A percentile compares a stretch with the other conserved stretches of the same genome.
Conservation (phyloP, 2,329 filamentous ascomycete genomes). For the Clathrospora elynae region DNA sequence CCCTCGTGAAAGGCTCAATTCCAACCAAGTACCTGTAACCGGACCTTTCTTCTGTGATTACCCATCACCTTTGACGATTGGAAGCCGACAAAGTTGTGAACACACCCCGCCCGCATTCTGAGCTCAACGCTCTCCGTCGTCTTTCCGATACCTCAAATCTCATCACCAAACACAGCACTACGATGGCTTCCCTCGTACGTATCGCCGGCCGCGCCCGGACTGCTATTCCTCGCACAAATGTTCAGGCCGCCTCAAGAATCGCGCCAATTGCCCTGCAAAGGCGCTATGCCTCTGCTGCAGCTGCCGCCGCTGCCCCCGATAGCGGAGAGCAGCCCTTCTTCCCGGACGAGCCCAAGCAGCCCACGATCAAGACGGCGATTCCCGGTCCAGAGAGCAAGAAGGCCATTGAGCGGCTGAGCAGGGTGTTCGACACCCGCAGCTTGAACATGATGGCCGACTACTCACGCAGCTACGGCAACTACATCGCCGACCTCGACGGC, state of each 20-base stretch:
- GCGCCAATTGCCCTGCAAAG: slow-evolving; percentile 30
- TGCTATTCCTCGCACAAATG: slow-evolving; percentile 21
- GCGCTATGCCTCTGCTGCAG: slow-evolving; percentile 42
- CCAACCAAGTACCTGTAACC: too few species aligned
- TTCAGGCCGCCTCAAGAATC: slow-evolving; percentile 18
- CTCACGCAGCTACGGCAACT: slow-evolving; percentile 67
- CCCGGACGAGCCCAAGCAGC: slow-evolving; percentile 63
- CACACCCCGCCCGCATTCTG: slow-evolving; percentile 2
- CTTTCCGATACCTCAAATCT: not conserved
- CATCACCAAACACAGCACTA: slow-evolving; percentile 1
- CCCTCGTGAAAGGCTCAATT: too few species aligned
- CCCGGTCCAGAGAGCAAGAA: slow-evolving; percentile 77
- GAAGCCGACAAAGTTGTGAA: too few species aligned
- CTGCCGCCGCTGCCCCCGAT: slow-evolving; percentile 37
- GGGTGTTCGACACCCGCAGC: slow-evolving; percentile 84
- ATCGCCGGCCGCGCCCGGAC: slow-evolving; percentile 31
- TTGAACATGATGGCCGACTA: slow-evolving; percentile 65
- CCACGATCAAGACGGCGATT: slow-evolving; percentile 63
- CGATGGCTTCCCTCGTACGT: slow-evolving; percentile 44
- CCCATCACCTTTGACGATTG: too few species aligned
- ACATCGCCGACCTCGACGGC: slow-evolving; percentile 73
- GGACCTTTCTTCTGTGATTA: not conserved
- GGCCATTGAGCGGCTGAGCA: slow-evolving; percentile 70
- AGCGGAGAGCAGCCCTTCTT: slow-evolving; percentile 58
- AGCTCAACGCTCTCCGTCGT: not conserved